Conservation (phyloP, 2,329 filamentous ascomycete species). For the Lasiodiplodia gonubiensis region DNA sequence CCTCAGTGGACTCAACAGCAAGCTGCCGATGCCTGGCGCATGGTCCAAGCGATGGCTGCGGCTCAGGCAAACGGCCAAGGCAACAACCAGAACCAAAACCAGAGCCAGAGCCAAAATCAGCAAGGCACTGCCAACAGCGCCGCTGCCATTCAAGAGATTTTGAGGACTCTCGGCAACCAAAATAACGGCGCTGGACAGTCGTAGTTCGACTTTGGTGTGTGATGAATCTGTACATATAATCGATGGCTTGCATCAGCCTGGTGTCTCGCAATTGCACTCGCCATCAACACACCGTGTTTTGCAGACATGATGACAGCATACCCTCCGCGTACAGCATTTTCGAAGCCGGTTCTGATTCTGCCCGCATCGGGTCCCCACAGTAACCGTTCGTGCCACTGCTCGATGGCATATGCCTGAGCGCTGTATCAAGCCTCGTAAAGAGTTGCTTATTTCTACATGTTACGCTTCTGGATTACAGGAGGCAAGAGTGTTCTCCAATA, state of each 20-base stretch:
- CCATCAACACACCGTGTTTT: constrained; percentile 6
- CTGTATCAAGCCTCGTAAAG: neutral
- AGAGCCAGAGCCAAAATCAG: neutral
- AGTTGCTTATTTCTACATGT: neutral
- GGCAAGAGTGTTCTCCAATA: neutral
- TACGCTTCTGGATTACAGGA: neutral
- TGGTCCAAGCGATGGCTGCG: constrained; percentile 27
- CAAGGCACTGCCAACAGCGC: constrained; percentile 4
- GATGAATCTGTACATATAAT: constrained; percentile 16
- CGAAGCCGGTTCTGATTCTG: no score
- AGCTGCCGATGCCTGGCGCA: constrained; percentile 22
- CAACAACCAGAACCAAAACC: neutral
- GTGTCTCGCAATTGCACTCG: neutral
- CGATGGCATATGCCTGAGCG: neutral
- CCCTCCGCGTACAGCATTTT: neutral
- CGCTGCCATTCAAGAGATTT: constrained; percentile 9
- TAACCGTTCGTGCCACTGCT: neutral
- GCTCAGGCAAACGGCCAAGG: constrained; percentile 21
- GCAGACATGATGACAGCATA: constrained; percentile 6
- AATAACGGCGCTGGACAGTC: constrained; percentile 12
- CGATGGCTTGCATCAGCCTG: constrained; percentile 13
- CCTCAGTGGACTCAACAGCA: constrained; percentile 21
- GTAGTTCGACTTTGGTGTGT: constrained; percentile 7
- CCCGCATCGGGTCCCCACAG: neutral
- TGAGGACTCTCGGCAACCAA: constrained; percentile 18